These are phyloP conservation scores for Bruguiera hainesii DNA, from an alignment of 441 rosid genomes.

Conservation along the genomic window DNA sequence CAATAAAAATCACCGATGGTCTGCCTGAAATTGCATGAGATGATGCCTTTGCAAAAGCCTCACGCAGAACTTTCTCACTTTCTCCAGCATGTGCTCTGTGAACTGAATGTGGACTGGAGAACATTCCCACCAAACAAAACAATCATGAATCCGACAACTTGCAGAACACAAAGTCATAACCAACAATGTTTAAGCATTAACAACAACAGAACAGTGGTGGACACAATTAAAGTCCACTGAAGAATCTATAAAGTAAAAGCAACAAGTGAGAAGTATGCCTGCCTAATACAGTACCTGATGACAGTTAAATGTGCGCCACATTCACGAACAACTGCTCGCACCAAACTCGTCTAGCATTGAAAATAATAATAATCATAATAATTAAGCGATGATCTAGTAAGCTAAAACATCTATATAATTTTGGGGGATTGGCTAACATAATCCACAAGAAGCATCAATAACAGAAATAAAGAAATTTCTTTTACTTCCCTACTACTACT, in stretches of 20 bases:
- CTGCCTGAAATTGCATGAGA: conserved; percentile 56
- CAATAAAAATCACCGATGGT: conserved; percentile 85
- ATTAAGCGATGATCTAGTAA: background rate
- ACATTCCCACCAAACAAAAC: conserved; percentile 12
- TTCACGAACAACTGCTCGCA: conserved; percentile 83
- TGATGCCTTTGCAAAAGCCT: conserved; percentile 75
- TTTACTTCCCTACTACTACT: too few species aligned
- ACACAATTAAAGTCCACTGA: background rate
- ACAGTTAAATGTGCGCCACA: conserved; percentile 70
- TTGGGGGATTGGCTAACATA: too few species aligned
- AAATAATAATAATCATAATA: conserved; percentile 4
- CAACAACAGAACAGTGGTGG: background rate
- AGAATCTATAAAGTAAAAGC: background rate
- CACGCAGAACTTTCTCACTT: conserved; percentile 77
- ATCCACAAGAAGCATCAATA: too few species aligned
- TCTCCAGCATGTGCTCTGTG: conserved; percentile 90
- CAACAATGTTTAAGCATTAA: background rate
- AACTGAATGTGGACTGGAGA: conserved; percentile 72
- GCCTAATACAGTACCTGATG: conserved; percentile 52
- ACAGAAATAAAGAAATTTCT: too few species aligned
- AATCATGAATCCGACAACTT: background rate
- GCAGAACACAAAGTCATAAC: background rate
- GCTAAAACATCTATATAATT: background rate
- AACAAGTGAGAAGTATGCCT: background rate
- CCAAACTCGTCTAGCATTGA: conserved; percentile 76